Evolutionary conservation across 371 early-diverging fungal species (phyloP), one percentile per base, ranked within the genome.

Genomic region (Rhizopus delemar): DNA sequence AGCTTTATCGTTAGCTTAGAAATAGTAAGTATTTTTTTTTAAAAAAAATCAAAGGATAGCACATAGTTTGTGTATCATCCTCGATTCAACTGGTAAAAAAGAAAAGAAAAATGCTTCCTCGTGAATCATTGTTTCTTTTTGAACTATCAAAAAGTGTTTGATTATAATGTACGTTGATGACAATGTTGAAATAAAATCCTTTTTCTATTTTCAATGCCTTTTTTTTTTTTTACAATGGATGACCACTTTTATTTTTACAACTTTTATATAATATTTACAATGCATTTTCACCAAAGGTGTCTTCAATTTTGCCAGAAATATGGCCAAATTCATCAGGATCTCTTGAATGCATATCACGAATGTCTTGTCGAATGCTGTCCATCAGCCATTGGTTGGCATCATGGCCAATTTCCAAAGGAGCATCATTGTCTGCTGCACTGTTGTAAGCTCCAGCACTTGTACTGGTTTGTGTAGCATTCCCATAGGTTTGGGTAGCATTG

Each of bases 251-350:
- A 12, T 36, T 51, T 16, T 32, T 28, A 48, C 9, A 8, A 13
- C 9, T 16, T 48, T 48, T 15, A 51, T 5, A 35, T 4, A 48
- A 29, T 29, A 48, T 48, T 48, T 48, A 48, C 48, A 67, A 52
- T 15, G 66, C 66, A 43, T 59, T 62, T 7, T 51, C 39, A 36
- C 59, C 67, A 62, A 67, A 67, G 5, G 62, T 62, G 41, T 67
- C 67, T n/a, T 67, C 67, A 8, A 62, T 41, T n/a, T 67, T 67
- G 7, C 55, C 12, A 22, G 63, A 59, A 11, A 67, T 41, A 16
- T n/a, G 34, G 15, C 59, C 63, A 41, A 62, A 67, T 16, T 34
- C 32, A 15, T 67, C 56, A 11, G 67, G 48, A 35, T 59, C 41
- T n/a, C 11, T 46, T 0, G 59, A 59, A 22, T 67, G 62, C 67